phyloP scores from a whole-genome alignment of 495 filamentous ascomycete species.

The Xylaria grammica region DNA sequence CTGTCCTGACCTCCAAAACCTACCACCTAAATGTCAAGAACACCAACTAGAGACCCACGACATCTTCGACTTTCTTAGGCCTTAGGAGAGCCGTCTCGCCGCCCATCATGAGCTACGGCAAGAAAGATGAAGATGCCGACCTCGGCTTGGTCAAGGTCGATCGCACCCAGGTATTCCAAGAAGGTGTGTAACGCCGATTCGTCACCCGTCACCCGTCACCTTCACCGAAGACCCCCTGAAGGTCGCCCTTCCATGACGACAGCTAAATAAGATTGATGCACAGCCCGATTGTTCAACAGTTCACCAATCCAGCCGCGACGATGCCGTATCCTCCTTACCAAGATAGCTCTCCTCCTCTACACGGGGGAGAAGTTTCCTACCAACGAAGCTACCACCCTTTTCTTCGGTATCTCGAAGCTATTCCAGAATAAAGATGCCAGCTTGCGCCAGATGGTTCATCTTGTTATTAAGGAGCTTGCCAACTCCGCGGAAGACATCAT shows the following conservation, averaged over 20 bases:
- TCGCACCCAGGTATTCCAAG: constrained; percentile 97
- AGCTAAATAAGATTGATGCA: constrained; percentile 29
- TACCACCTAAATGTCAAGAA: constrained; percentile 22
- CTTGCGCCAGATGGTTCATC: constrained; percentile 98
- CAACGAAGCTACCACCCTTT: constrained; percentile 96
- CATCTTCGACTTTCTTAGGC: constrained; percentile 37
- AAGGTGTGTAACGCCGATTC: constrained; percentile 67
- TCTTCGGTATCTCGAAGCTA: constrained; percentile 99
- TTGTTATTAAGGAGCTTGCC: constrained; percentile 96
- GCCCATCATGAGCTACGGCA: constrained; percentile 89
- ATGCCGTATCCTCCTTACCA: constrained; percentile 95
- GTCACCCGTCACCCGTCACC: constrained; percentile 10
- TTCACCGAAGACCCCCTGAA: not conserved
- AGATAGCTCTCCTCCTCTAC: constrained; percentile 95
- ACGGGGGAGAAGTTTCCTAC: constrained; percentile 96
- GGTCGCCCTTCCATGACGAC: constrained; percentile 13
- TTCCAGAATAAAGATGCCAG: constrained; percentile 99
- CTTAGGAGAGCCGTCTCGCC: constrained; percentile 30
- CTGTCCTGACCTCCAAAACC: constrained; percentile 30
- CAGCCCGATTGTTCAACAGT: constrained; percentile 96
- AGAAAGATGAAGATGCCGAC: constrained; percentile 98
- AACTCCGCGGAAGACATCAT: constrained; percentile 98
- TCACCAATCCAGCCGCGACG: constrained; percentile 92
- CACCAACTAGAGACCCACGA: constrained; percentile 27
- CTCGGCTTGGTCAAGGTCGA: constrained; percentile 93